Percentiles rank a stretch among this genome's conserved stretches.
Conservation (phyloP, 2,329 filamentous ascomycete species). For the Ramularia endophylla region DNA sequence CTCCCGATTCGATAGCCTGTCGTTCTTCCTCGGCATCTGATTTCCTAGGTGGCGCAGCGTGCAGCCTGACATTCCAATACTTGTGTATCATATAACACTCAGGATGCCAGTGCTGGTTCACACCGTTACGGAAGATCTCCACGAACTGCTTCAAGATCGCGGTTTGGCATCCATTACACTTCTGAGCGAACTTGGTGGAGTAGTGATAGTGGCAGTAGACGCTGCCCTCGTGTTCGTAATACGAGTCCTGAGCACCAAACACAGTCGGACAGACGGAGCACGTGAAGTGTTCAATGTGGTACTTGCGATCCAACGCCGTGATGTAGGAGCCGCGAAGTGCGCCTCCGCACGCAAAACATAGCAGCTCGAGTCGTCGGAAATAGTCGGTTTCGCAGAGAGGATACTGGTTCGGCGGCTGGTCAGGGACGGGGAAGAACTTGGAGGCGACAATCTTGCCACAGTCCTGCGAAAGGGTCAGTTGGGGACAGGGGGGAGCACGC, state of each 20-base stretch:
- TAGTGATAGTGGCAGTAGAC: constrained; percentile 99
- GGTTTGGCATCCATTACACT: constrained; percentile 94
- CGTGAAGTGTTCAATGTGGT: constrained; percentile 98
- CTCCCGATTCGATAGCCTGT: constrained; percentile 27
- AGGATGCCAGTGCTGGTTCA: constrained; percentile 98
- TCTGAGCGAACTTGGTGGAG: constrained; percentile 92
- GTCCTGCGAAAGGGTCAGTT: constrained; percentile 57
- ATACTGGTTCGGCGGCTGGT: constrained; percentile 83
- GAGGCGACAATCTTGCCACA: constrained; percentile 96
- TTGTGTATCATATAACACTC: constrained; percentile 99
- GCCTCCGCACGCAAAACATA: constrained; percentile 88
- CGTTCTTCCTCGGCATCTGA: constrained; percentile 29
- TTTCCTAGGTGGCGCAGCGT: constrained; percentile 35
- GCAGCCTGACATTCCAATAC: constrained; percentile 94
- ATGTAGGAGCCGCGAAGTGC: constrained; percentile 96
- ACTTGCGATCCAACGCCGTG: constrained; percentile 94
- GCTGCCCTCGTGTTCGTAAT: constrained; percentile 94
- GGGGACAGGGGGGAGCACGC: constrained; percentile 15
- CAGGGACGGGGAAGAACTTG: constrained; percentile 97
- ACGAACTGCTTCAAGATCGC: constrained; percentile 99
- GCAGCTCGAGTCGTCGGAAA: constrained; percentile 81
- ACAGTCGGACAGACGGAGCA: constrained; percentile 95
- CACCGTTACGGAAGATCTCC: constrained; percentile 94
- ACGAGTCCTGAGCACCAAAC: constrained; percentile 97
- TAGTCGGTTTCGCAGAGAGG: constrained; percentile 98